phyloP scores from a whole-genome alignment of 805 yeast genomes.

The Cyberlindnera samutprakarnensis region DNA sequence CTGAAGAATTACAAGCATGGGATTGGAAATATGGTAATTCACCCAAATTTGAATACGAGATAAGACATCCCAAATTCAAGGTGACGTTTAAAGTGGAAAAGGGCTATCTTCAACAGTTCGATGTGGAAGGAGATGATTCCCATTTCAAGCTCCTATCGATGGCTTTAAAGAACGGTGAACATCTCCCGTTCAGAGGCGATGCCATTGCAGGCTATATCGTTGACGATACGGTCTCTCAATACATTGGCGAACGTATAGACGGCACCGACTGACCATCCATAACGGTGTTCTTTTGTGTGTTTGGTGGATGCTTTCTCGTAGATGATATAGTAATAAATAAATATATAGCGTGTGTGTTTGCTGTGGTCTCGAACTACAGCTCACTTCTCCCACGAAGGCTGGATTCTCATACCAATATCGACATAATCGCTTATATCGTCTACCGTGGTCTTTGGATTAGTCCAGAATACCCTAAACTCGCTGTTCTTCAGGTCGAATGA shows the following conservation, averaged over 20 bases:
- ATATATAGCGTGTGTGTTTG: neutral
- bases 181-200: constrained; percentile 33
- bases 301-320: too few relatives aligned
- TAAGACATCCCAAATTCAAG: constrained; percentile 28
- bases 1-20: constrained; percentile 45
- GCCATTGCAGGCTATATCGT: constrained; percentile 36
- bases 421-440: constrained; percentile 39
- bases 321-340: neutral
- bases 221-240: constrained; percentile 36
- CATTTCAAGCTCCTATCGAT: constrained; percentile 29
- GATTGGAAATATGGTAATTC: constrained; percentile 73
- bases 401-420: constrained; percentile 47
- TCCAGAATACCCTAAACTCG: constrained; percentile 39
- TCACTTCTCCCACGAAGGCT: constrained; percentile 39
- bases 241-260: constrained; percentile 39
- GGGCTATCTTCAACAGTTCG: constrained; percentile 30
- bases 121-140: constrained; percentile 15
- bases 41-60: constrained; percentile 57
- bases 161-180: constrained; percentile 22
- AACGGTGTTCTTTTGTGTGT: too few relatives aligned
- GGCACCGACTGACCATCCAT: constrained; percentile 30
- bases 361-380: neutral
- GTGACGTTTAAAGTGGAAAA: constrained; percentile 42
- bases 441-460: constrained; percentile 24
- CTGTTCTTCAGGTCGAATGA: constrained; percentile 39